Evolutionary conservation across 2,329 filamentous ascomycete genomes (phyloP), one percentile per base, ranked within the genome.

Genomic region (Neonectria sp.): DNA sequence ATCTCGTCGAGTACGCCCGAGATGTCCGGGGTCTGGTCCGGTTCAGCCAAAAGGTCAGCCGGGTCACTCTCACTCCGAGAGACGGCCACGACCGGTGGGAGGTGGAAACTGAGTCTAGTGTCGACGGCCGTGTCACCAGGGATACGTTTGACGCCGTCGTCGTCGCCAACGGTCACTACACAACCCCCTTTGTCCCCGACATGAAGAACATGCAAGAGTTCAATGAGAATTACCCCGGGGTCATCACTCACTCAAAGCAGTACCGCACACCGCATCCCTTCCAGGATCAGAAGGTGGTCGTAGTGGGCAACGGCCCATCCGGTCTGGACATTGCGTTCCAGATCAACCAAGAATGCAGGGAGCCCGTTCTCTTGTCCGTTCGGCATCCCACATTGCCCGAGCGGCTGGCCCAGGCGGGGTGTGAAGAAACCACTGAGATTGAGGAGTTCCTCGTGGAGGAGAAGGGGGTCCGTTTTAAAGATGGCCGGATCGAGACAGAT

Each of bases 261-360:
- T 98, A 95, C 77, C 90, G 95, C 46, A 86, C 81, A 0, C 88
- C 93, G 0, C 86, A 89, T 21, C 75, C 83, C 0, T 97, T 91
- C 74, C 77, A 78, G 1, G 86, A 83, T 60, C 92, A 93, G 78
- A 97, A 93, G 79, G 93, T 96, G 12, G 80, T 98, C 6, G 87
- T 98, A 0, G 90, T 98, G 0, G 95, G 95, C 11, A 96, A 94
- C 74, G 92, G 92, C 0, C 92, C 95, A 0, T 97, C 94, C 0
- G 95, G 94, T 0, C 82, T 94, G 17, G 95, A 98, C 76, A 94
- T 98, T 73, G 91, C 92, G 17, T 82, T 86, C 2, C 95, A 98
- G 78, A 92, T 98, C 73, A 88, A 86, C 56, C 77, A 82, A 6
- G 85, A 90, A 40, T 90, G 89, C 76, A 80, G 83, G 68, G 81